Base-by-base conservation (phyloP, 176 grass and related monocot genomes). In the Aegilops sharonensis region DNA sequence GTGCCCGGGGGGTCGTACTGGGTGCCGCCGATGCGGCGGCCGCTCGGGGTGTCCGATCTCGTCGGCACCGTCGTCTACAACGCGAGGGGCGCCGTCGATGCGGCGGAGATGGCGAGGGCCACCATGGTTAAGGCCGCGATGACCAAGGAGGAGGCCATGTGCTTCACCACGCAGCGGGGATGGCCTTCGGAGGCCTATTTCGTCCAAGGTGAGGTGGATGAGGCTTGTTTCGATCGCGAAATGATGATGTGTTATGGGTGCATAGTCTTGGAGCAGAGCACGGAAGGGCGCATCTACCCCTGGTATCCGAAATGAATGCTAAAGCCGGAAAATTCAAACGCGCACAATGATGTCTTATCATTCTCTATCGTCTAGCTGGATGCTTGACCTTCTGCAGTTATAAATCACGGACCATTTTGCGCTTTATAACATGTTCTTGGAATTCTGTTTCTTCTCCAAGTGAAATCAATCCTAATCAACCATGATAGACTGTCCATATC, bases 1-100 rank as follows among this genome's bases (percentile, higher is more conserved):
- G 82, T 98, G 34, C 94, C 97, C 8, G 97, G 97, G 18, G 86
- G 79, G 0, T 98, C 97, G 9, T 96, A 99, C 89, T 99, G 92
- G 94, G 92, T 99, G 15, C 97, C 94, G 12, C 88, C 89, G 47
- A 69, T 91, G 23, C 80, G 76, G 69, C 90, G 83, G 14, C 85
- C 80, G 34, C 72, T 83, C 17, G 90, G 92, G 35, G 64, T 99
- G 9, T 69, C 65, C 57, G 83, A 91, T 68, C 90, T 95, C 47
- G 34, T 91, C 15, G 85, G 85, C 68, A 60, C 29, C 20, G 15
- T 79, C 64, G 54, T 54, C 6, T 27, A 85, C 75, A 6, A 27
- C 61, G 68, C 81, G 30, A 83, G 65, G 63, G 72, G 52, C 29
- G 21, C 45, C 11, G 11, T 17, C 27, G 68, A 77, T 2, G 27